Conservation (phyloP, 768 basidiomycete species). For the Pleurotus eryngii region DNA sequence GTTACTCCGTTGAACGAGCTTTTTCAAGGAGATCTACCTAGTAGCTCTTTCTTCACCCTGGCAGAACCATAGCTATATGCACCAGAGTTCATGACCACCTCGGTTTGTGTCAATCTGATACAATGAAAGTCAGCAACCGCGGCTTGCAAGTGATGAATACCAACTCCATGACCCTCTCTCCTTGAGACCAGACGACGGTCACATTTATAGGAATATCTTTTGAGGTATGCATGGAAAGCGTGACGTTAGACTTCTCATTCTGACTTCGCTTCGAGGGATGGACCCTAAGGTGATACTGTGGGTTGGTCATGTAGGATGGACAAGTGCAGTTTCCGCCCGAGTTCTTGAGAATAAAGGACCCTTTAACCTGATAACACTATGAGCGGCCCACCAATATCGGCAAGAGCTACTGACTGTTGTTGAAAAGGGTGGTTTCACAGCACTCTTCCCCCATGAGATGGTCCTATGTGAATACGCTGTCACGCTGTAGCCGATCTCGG, state of each 20-base stretch:
- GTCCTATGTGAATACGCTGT: conserved; percentile 48
- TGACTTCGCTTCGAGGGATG: conserved; percentile 28
- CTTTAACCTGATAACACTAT: conserved; percentile 45
- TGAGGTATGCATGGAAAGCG: conserved; percentile 49
- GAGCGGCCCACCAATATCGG: not conserved
- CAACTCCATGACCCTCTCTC: conserved; percentile 72
- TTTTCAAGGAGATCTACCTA: conserved; percentile 34
- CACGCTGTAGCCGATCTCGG: conserved; percentile 67
- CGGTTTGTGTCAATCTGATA: conserved; percentile 56
- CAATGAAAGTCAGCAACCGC: not conserved
- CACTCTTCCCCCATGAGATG: conserved; percentile 46
- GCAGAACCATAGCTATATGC: conserved; percentile 80
- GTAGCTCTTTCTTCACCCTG: conserved; percentile 44
- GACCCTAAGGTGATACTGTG: conserved; percentile 76
- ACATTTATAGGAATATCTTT: conserved; percentile 74
- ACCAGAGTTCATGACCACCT: conserved; percentile 71
- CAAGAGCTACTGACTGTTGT: conserved; percentile 27
- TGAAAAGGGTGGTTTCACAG: conserved; percentile 34
- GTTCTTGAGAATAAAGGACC: conserved; percentile 61
- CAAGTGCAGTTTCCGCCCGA: conserved; percentile 82
- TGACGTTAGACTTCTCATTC: conserved; percentile 35
- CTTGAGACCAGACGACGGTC: conserved; percentile 70
- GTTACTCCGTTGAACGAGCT: not conserved
- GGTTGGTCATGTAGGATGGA: conserved; percentile 86
- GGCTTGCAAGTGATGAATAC: conserved; percentile 22